Evolutionary conservation across 345 rosid genomes (phyloP).

Genomic region (Eucalyptus leucophloia): DNA sequence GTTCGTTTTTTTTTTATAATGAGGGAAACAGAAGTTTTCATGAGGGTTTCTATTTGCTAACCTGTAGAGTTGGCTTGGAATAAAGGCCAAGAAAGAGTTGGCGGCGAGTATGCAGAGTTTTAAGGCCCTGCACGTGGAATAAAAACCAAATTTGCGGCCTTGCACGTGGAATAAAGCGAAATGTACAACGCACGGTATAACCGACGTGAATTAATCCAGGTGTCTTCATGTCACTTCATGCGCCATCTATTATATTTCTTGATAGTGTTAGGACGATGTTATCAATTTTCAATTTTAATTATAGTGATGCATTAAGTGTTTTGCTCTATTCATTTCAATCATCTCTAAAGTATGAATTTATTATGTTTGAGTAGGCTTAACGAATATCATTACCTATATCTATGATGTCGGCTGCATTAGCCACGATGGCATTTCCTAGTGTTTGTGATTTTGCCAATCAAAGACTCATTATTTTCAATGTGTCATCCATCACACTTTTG

Average conservation of each 20-base stretch:
- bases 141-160: neutral
- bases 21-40: neutral
- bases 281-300: no score
- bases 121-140: neutral
- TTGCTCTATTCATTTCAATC: no score
- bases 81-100: neutral
- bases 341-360: neutral
- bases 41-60: neutral
- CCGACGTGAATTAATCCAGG: neutral
- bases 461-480: no score
- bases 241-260: neutral
- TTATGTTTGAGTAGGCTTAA: neutral
- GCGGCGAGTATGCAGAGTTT: neutral
- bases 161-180: neutral
- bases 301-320: no score
- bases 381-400: neutral
- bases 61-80: neutral
- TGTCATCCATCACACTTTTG: neutral
- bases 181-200: neutral
- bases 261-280: no score
- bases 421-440: neutral
- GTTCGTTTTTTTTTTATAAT: no score
- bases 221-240: neutral
- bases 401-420: neutral
- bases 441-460: neutral